These are phyloP conservation scores for Paralagenidium karlingii DNA, from an alignment of 352 stramenopile genomes.

Conservation along the genomic window DNA sequence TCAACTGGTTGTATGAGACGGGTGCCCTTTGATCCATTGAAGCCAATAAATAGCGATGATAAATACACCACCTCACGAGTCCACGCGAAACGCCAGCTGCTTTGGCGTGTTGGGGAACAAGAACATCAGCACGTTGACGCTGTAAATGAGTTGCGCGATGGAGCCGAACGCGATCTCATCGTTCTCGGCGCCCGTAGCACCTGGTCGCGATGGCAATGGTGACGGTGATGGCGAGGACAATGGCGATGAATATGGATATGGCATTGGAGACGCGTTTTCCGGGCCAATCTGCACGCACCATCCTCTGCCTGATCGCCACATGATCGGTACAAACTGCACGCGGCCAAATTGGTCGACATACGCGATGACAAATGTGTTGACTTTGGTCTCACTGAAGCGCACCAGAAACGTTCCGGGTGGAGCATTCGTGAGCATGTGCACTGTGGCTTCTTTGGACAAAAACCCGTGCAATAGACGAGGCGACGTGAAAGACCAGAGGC, in stretches of 20 bases:
- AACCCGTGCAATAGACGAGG: conserved; percentile 72
- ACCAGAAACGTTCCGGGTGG: conserved; percentile 65
- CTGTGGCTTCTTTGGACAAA: conserved; percentile 63
- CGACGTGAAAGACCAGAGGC: conserved; percentile 56
- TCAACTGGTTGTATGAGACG: no score
- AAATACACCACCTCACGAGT: background rate
- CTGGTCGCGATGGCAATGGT: no score
- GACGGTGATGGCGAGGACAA: conserved; percentile 2
- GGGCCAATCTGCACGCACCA: conserved; percentile 60
- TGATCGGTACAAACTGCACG: conserved; percentile 69
- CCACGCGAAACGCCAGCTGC: conserved; percentile 45
- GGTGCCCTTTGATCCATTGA: no score
- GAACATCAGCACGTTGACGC: conserved; percentile 64
- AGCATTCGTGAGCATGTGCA: conserved; percentile 57
- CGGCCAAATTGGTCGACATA: conserved; percentile 44
- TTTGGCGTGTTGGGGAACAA: conserved; percentile 75
- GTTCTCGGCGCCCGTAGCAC: no score
- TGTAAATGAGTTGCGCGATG: conserved; percentile 60
- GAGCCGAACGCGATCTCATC: conserved; percentile 41
- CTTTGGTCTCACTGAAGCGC: conserved; percentile 61
- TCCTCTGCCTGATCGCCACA: conserved; percentile 19
- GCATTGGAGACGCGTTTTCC: conserved; percentile 9
- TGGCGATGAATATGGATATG: conserved; percentile 1
- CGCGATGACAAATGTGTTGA: conserved; percentile 53
- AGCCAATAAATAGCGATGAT: background rate